Conservation (phyloP, 1,284 basidiomycete species). For the Golubevia pallescens region DNA sequence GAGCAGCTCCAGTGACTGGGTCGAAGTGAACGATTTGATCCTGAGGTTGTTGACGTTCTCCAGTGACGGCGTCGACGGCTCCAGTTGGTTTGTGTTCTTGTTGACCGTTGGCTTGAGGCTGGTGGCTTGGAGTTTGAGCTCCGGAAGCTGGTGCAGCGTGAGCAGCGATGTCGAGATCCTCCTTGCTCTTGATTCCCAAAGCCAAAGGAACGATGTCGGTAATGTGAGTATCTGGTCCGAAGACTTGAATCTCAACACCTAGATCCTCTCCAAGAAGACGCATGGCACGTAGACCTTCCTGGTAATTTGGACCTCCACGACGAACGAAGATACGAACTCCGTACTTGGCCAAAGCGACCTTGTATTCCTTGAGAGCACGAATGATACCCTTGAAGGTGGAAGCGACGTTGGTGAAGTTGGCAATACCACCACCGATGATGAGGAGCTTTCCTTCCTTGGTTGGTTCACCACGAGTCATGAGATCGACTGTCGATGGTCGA, state of each 20-base stretch:
- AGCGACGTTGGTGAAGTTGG: conserved; percentile 99
- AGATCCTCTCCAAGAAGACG: conserved; percentile 94
- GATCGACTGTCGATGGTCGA: conserved; percentile 74
- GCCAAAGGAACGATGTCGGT: conserved; percentile 98
- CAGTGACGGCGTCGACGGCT: conserved; percentile 77
- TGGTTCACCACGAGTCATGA: conserved; percentile 78
- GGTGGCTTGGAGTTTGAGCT: conserved; percentile 18
- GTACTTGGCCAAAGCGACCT: conserved; percentile 65
- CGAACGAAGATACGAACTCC: conserved; percentile 75
- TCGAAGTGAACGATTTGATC: conserved; percentile 88
- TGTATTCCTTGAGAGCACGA: conserved; percentile 91
- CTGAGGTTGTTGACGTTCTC: conserved; percentile 80
- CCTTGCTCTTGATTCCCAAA: conserved; percentile 73
- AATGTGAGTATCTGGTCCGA: conserved; percentile 97
- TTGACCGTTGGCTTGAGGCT: conserved; percentile 40
- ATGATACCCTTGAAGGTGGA: conserved; percentile 99
- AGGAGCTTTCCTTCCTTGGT: conserved; percentile 82
- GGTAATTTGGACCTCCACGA: conserved; percentile 98
- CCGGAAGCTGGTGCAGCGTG: conserved; percentile 20
- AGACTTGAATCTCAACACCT: conserved; percentile 92
- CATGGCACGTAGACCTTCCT: conserved; percentile 99
- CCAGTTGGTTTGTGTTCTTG: conserved; percentile 69
- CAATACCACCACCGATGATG: conserved; percentile 99
- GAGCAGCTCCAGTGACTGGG: conserved; percentile 18
- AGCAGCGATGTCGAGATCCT: conserved; percentile 51